Evolutionary conservation across 306 rosid genomes (phyloP).

Genomic region (Cicer bijugum): DNA sequence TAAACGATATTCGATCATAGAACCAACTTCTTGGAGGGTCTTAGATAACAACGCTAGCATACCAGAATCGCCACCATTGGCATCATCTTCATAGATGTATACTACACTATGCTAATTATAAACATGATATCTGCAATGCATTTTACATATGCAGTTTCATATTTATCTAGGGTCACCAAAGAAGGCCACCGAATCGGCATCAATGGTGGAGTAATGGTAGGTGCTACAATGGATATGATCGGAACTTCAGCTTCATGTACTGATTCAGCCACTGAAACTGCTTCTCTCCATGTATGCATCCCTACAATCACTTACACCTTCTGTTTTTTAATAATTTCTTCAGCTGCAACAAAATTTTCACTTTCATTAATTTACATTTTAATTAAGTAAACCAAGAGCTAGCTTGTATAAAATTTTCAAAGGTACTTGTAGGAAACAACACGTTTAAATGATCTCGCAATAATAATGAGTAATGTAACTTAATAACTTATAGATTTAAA

Average conservation of each 20-base stretch:
- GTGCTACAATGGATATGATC: conserved; percentile 62
- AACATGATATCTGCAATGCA: conserved; percentile 57
- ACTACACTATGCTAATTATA: conserved; percentile 59
- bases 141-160: conserved; percentile 44
- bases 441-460: background rate
- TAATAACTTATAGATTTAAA: background rate
- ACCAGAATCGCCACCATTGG: conserved; percentile 55
- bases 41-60: conserved; percentile 57
- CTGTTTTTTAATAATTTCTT: conserved; percentile 49
- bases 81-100: conserved; percentile 58
- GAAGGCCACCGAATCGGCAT: conserved; percentile 56
- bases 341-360: conserved; percentile 47
- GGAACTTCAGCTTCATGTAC: conserved; percentile 56
- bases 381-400: background rate
- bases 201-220: conserved; percentile 52
- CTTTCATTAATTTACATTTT: background rate
- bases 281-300: conserved; percentile 64
- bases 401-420: background rate
- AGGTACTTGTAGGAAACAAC: background rate
- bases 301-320: conserved; percentile 59
- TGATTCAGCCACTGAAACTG: conserved; percentile 58
- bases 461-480: background rate
- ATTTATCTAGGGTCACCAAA: conserved; percentile 49
- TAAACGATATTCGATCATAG: conserved; percentile 61
- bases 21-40: conserved; percentile 60